Evolutionary conservation across 306 rosid genomes (phyloP).

Genomic region (Pterocarpus macrocarpus): DNA sequence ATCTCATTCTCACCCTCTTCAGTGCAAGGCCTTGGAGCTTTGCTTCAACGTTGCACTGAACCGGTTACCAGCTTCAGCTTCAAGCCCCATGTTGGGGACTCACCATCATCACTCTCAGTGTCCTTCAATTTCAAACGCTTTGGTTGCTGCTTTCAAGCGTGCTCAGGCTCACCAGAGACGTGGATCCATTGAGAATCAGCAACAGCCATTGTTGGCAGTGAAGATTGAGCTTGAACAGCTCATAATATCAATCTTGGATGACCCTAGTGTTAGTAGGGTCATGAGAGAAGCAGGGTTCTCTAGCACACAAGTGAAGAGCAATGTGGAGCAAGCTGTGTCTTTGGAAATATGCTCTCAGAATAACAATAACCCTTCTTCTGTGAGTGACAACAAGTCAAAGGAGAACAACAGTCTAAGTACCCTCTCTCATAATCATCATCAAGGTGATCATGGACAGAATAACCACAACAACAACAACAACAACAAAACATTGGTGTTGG

Average conservation of each 20-base stretch:
- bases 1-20: constrained; percentile 96
- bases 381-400: constrained; percentile 64
- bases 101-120: constrained; percentile 59
- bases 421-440: constrained; percentile 31
- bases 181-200: constrained; percentile 93
- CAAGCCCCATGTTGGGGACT: constrained; percentile 74
- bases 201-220: constrained; percentile 83
- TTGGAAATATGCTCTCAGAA: constrained; percentile 72
- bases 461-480: neutral
- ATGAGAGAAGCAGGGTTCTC: constrained; percentile 94
- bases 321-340: constrained; percentile 86
- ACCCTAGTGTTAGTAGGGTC: constrained; percentile 95
- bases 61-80: constrained; percentile 82
- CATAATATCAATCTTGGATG: constrained; percentile 87
- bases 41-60: constrained; percentile 97
- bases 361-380: constrained; percentile 45
- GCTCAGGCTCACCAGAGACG: constrained; percentile 99
- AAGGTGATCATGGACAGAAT: neutral
- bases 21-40: constrained; percentile 96
- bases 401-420: constrained; percentile 26
- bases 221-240: constrained; percentile 92
- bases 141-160: constrained; percentile 94
- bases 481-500: constrained; percentile 49
- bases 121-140: constrained; percentile 92
- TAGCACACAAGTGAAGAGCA: constrained; percentile 88